Conservation (phyloP, 2,329 filamentous ascomycete species). For the Fusarium mundagurra region DNA sequence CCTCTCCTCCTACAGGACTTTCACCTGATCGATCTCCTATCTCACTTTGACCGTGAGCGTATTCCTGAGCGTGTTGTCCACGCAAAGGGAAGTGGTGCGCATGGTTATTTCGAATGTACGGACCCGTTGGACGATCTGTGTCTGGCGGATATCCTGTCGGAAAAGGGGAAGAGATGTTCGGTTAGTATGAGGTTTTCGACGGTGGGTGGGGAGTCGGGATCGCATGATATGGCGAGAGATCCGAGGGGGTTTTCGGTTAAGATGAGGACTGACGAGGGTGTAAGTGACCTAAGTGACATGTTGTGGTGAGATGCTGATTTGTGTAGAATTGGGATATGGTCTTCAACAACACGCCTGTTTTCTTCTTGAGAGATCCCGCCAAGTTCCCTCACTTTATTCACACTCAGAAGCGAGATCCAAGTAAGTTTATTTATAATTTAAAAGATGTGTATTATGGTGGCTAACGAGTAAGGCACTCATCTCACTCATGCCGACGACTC, state of each 20-base stretch:
- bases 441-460: accelerated
- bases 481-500: constrained; percentile 53
- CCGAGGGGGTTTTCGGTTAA: constrained; percentile 78
- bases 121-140: constrained; percentile 64
- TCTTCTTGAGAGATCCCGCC: constrained; percentile 78
- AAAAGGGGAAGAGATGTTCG: constrained; percentile 75
- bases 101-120: constrained; percentile 62
- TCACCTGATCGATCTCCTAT: constrained; percentile 69
- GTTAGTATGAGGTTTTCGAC: constrained; percentile 77
- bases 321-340: not conserved
- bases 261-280: constrained; percentile 66
- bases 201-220: constrained; percentile 78
- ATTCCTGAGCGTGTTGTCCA: constrained; percentile 71
- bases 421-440: not conserved
- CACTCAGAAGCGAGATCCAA: constrained; percentile 77
- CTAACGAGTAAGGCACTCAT: constrained; percentile 57
- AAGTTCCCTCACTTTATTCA: constrained; percentile 81
- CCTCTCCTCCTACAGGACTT: constrained; percentile 68
- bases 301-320: not conserved
- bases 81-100: constrained; percentile 66
- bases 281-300: not conserved
- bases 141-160: constrained; percentile 62
- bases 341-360: constrained; percentile 71
- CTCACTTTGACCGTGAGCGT: constrained; percentile 69
- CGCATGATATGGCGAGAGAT: constrained; percentile 76